Conservation (phyloP, 768 basidiomycete species). For the Lentinus brumalis region DNA sequence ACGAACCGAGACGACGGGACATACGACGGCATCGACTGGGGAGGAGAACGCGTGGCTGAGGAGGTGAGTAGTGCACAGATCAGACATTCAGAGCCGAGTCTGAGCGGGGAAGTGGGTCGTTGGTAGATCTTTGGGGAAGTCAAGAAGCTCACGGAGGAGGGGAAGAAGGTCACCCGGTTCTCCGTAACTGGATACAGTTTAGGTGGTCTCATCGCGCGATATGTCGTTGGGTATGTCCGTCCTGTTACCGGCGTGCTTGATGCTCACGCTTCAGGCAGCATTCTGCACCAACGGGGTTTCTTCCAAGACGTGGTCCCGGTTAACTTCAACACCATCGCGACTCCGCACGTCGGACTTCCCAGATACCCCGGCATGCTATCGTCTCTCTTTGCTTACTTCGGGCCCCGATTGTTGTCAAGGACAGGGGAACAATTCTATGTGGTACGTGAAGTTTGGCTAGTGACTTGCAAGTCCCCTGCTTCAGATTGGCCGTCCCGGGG, state of each 20-base stretch:
- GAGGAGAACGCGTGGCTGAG: slow-evolving; percentile 75
- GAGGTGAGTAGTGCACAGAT: slow-evolving; percentile 52
- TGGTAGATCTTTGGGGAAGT: slow-evolving; percentile 59
- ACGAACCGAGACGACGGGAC: slow-evolving; percentile 67
- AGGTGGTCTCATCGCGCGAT: slow-evolving; percentile 82
- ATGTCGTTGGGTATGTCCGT: slow-evolving; percentile 62
- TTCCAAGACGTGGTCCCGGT: slow-evolving; percentile 71
- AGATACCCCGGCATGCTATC: slow-evolving; percentile 63
- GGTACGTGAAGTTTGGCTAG: neutral
- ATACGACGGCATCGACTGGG: slow-evolving; percentile 86
- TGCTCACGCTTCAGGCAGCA: slow-evolving; percentile 37
- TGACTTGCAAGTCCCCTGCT: too few relatives aligned
- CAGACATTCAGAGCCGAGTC: neutral
- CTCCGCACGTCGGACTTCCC: slow-evolving; percentile 80
- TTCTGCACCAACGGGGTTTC: slow-evolving; percentile 67
- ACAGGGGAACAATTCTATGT: slow-evolving; percentile 66
- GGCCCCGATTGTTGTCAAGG: slow-evolving; percentile 69
- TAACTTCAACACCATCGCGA: slow-evolving; percentile 84
- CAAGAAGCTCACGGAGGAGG: slow-evolving; percentile 50
- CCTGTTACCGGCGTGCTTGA: neutral
- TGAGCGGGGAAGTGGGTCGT: neutral
- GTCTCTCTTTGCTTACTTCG: slow-evolving; percentile 52
- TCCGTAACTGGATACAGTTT: slow-evolving; percentile 79
- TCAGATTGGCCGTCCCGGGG: too few relatives aligned
- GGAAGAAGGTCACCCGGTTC: slow-evolving; percentile 64